Conservation (phyloP, 2,329 filamentous ascomycete species). For the Beauveria australis region DNA sequence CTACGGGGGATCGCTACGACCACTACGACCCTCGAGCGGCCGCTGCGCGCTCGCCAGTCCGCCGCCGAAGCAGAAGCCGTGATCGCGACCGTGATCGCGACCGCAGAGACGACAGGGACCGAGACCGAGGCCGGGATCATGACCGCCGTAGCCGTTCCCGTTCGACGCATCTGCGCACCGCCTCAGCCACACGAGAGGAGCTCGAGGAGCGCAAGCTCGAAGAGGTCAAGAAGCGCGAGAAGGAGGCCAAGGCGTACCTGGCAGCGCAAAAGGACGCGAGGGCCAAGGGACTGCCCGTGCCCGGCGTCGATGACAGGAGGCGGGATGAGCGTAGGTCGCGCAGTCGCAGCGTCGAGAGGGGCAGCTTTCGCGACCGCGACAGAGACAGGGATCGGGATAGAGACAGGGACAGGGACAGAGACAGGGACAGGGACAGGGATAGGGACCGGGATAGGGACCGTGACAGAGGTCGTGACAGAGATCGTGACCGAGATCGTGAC, state of each 20-base stretch:
- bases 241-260: slow-evolving; percentile 50
- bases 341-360: slow-evolving; percentile 21
- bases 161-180: slow-evolving; percentile 26
- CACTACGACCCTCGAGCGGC: slow-evolving; percentile 26
- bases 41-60: slow-evolving; percentile 13
- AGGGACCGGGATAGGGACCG: slow-evolving; percentile 27
- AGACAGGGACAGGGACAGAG: slow-evolving; percentile 18
- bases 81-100: slow-evolving; percentile 16
- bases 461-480: slow-evolving; percentile 28
- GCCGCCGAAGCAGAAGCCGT: slow-evolving; percentile 21
- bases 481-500: slow-evolving; percentile 26
- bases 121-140: slow-evolving; percentile 17
- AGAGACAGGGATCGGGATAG: slow-evolving; percentile 21
- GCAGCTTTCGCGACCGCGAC: slow-evolving; percentile 24
- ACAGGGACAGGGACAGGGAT: slow-evolving; percentile 26
- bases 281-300: slow-evolving; percentile 49
- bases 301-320: slow-evolving; percentile 46
- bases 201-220: slow-evolving; percentile 28
- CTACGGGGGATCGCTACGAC: slow-evolving; percentile 18
- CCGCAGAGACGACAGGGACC: slow-evolving; percentile 12
- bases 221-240: slow-evolving; percentile 22
- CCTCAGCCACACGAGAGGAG: slow-evolving; percentile 33
- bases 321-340: slow-evolving; percentile 32
- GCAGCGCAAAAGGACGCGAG: slow-evolving; percentile 54
- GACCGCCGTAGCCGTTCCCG: slow-evolving; percentile 38